A percentile compares a stretch with the other conserved stretches of the same genome.
Conservation (phyloP, 2,329 filamentous ascomycete species). For the Talaromyces sp. region DNA sequence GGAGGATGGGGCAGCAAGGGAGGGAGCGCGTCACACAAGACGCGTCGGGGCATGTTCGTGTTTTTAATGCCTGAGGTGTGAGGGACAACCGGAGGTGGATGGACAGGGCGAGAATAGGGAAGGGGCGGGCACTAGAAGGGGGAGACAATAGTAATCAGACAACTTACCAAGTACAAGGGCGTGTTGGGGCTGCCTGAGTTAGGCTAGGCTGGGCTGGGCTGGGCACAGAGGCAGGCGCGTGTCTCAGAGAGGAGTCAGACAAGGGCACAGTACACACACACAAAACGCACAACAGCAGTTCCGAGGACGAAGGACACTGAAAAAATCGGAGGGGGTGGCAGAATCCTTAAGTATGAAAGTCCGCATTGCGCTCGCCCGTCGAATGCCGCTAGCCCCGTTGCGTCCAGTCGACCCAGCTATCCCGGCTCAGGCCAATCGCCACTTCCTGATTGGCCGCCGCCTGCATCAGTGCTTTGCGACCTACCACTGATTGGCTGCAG, state of each 20-base stretch:
- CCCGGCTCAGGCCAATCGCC: slow-evolving; percentile 33
- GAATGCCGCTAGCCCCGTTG: slow-evolving; percentile 38
- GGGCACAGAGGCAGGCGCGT: background rate
- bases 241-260: background rate
- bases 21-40: slow-evolving; percentile 12
- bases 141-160: slow-evolving; percentile 6
- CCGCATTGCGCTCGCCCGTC: slow-evolving; percentile 32
- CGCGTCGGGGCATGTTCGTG: slow-evolving; percentile 12
- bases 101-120: background rate
- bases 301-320: slow-evolving; percentile 36
- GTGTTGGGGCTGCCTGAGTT: background rate
- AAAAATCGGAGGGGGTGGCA: slow-evolving; percentile 39
- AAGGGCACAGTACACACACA: slow-evolving; percentile 21
- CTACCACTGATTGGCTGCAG: slow-evolving; percentile 25
- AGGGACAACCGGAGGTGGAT: background rate
- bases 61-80: slow-evolving; percentile 7
- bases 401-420: slow-evolving; percentile 33
- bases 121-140: background rate
- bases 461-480: slow-evolving; percentile 26
- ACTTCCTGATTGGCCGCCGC: slow-evolving; percentile 29
- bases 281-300: slow-evolving; percentile 27
- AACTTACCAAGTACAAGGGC: background rate
- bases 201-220: background rate
- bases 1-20: slow-evolving; percentile 7
- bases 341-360: slow-evolving; percentile 43